Evolutionary conservation across 306 rosid genomes (phyloP), one percentile per base, ranked within the genome.

Genomic region (Malus orientalis): DNA sequence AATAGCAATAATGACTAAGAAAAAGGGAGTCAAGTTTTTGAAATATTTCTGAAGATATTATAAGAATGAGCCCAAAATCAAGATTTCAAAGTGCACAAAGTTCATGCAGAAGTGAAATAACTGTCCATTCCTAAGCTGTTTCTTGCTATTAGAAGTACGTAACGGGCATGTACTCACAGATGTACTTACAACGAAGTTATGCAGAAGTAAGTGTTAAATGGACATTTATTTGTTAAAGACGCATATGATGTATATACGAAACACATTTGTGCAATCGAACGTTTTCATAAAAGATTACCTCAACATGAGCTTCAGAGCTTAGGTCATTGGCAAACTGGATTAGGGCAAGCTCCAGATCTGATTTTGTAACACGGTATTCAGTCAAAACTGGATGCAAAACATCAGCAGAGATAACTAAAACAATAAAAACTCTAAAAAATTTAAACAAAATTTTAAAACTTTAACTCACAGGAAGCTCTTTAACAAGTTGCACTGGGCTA

Each of bases 221-320:
- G n/a, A 64, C 51, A 19, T 16, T 38, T 38, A 65, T 20, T 58
- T 25, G 11, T 55, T n/a, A 54, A 0, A 22, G 6, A 32, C 8
- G 64, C 33, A 33, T n/a, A 53, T 20, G 29, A 4, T 61, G 36
- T 63, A 8, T 11, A 4, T 60, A 60, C 12, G 9, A 60, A 45
- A 30, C 44, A 44, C 4, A 69, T 29, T 59, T 18, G 69, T 51
- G 32, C 22, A 55, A 59, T 67, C 22, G 36, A 60, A 67, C 33
- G 40, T 53, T 73, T 65, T 47, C 67, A 76, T 25, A 55, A 72
- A 62, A 51, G 47, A 54, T 82, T 86, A 93, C 97, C 94, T 90
- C 91, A 64, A 93, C 80, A 86, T 93, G 97, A 82, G 94, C 96
- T 86, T 93, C 93, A 36, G 98, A 93, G 85, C 97, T 93, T 78